Conservation (phyloP, 202 grass and related monocot species). For the Panicum virgatum region DNA sequence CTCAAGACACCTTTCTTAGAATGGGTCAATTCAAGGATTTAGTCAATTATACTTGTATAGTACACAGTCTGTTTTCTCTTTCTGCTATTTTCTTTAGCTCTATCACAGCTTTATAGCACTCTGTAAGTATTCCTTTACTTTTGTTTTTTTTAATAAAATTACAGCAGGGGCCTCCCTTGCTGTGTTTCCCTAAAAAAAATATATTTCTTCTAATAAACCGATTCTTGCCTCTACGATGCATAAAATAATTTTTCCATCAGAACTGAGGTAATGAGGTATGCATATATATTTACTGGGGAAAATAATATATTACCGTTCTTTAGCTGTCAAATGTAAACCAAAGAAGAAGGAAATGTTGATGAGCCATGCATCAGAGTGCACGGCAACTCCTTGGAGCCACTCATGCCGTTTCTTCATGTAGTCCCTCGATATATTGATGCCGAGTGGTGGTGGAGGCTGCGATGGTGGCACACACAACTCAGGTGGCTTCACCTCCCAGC, state of each 20-base stretch:
- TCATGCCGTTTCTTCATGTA: neutral
- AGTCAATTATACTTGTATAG: no score
- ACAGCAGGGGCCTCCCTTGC: no score
- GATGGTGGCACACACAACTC: rapidly evolving
- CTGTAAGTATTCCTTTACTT: no score
- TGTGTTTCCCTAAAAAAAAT: no score
- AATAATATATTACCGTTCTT: neutral
- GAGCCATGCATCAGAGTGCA: neutral
- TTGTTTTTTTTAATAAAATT: no score
- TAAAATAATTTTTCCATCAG: neutral
- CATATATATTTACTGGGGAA: neutral
- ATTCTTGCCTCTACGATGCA: neutral
- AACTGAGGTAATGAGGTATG: neutral
- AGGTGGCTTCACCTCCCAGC: constrained; percentile 1
- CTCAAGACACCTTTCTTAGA: no score
- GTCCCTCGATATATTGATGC: neutral
- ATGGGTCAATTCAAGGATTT: no score
- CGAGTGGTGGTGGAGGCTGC: neutral
- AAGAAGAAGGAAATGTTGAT: neutral
- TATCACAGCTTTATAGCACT: no score
- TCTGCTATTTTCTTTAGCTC: no score
- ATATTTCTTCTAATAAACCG: no score
- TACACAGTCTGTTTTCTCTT: no score
- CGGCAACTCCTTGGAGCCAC: neutral
- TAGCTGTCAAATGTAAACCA: neutral